phyloP scores from a whole-genome alignment of 352 stramenopile species.

The Phytophthora constricta region DNA sequence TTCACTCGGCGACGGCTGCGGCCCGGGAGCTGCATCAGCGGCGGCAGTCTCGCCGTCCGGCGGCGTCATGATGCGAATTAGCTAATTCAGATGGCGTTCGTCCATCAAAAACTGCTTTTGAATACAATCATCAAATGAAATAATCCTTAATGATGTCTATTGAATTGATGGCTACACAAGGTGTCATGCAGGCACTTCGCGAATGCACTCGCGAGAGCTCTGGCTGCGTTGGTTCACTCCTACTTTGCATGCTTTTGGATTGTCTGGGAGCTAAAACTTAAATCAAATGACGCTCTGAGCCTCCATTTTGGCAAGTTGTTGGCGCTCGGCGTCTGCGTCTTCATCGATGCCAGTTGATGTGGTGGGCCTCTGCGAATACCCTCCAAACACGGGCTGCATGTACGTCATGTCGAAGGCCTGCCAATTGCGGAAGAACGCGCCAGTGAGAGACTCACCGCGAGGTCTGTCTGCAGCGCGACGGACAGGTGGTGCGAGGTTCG shows the following conservation, averaged over 20 bases:
- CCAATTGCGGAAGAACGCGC: conserved; percentile 79
- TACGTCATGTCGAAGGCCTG: conserved; percentile 79
- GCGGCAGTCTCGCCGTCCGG: conserved; percentile 14
- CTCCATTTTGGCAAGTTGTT: conserved; percentile 46
- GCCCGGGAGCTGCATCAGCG: not conserved
- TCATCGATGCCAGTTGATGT: conserved; percentile 28
- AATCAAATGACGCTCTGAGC: conserved; percentile 56
- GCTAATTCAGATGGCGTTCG: conserved; percentile 25
- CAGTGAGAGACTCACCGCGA: conserved; percentile 56
- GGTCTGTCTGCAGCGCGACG: conserved; percentile 26
- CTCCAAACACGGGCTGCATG: conserved; percentile 86
- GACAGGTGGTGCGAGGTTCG: conserved; percentile 25
- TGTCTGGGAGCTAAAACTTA: not conserved
- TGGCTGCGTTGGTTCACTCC: too few species aligned
- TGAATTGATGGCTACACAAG: conserved; percentile 20
- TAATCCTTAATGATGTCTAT: not conserved
- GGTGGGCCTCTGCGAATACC: conserved; percentile 43
- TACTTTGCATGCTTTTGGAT: conserved; percentile 4
- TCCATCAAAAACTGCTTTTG: conserved; percentile 1
- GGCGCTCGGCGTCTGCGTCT: conserved; percentile 11
- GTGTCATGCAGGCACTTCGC: too few species aligned
- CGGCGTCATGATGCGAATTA: conserved; percentile 25
- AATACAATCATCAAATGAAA: conserved; percentile 7
- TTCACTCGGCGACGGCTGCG: not conserved
- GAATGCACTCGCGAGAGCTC: too few species aligned